These are phyloP conservation scores for Podospora didyma DNA, from an alignment of 495 filamentous ascomycete genomes.

Conservation along the genomic window DNA sequence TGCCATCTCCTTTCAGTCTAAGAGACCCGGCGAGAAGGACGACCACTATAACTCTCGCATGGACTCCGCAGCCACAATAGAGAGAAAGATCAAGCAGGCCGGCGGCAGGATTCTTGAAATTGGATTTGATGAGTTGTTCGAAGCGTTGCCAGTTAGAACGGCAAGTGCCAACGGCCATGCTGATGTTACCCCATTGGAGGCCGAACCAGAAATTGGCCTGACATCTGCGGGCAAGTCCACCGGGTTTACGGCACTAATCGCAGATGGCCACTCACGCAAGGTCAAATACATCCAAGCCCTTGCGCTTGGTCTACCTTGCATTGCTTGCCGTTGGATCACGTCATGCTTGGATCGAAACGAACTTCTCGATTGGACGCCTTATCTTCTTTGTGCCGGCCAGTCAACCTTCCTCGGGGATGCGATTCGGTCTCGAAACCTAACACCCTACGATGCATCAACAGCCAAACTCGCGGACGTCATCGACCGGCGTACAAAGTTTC, in stretches of 20 bases:
- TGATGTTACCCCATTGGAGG: background rate
- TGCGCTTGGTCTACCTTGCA: conserved; percentile 81
- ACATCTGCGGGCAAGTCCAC: conserved; percentile 47
- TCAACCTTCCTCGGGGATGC: conserved; percentile 72
- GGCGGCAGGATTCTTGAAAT: conserved; percentile 69
- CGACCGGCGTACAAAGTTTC: conserved; percentile 51
- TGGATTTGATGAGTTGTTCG: conserved; percentile 85
- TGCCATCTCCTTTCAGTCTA: conserved; percentile 62
- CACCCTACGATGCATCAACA: conserved; percentile 52
- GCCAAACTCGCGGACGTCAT: conserved; percentile 56
- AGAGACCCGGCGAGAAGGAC: conserved; percentile 48
- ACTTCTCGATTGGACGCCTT: conserved; percentile 71
- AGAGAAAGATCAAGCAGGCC: conserved; percentile 47
- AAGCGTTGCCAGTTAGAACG: conserved; percentile 36
- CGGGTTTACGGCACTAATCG: conserved; percentile 81
- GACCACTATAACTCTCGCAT: conserved; percentile 50
- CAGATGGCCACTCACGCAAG: conserved; percentile 81
- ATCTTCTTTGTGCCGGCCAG: conserved; percentile 82
- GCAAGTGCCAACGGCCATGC: conserved; percentile 11
- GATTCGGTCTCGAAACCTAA: conserved; percentile 67
- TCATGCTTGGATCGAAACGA: conserved; percentile 59
- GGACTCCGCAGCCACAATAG: conserved; percentile 29
- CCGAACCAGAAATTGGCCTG: conserved; percentile 25
- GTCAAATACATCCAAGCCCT: conserved; percentile 95
- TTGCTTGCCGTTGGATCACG: conserved; percentile 75